Base-by-base conservation (phyloP, 257 asterid genomes). In the Datura wrightii region DNA sequence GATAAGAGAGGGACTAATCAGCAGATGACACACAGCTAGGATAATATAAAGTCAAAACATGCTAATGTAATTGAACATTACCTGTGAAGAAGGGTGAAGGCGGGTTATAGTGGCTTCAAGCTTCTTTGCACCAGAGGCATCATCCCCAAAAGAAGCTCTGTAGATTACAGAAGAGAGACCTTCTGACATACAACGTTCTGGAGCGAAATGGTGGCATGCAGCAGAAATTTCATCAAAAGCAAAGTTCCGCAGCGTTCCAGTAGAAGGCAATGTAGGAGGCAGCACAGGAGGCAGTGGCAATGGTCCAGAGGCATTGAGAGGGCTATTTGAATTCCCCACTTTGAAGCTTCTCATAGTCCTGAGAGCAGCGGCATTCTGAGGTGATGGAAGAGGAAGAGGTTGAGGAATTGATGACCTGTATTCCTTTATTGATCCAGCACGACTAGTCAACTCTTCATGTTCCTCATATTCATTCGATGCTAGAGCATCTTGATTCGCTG, bases 371-470 rank as follows among this genome's bases (percentile, higher is more conserved):
- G 89, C 85, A 79, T 83, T 90, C 69, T 89, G 90, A 37, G 97
- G 94, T 2, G 98, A 91, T 0, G 98, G 99, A 42, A 95, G 98
- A 65, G 99, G 99, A 85, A 95, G 98, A 9, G 99, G 99, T 80
- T 93, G 99, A 87, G 99, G 98, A 70, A 86, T 85, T 2, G 93
- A 92, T 3, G 95, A 89, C 67, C 83, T 91, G 87, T 87, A 79
- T 71, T 95, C 98, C 85, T 91, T 95, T 89, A 85, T 90, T 6
- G 95, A 93, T 56, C 95, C 97, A 79, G 88, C 83, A 7, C 92
- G 95, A 83, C 87, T 82, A 90, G 87, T 92, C 87, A 90, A 87
- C 82, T 92, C 98, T 65, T 91, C 98, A 80, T 85, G 92, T 83
- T 94, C 98, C 58, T 94, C 97, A 67, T 42, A 88, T 80, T 94